These are phyloP conservation scores for Candida berthetii DNA, from an alignment of 805 yeast species.

Conservation along the genomic window DNA sequence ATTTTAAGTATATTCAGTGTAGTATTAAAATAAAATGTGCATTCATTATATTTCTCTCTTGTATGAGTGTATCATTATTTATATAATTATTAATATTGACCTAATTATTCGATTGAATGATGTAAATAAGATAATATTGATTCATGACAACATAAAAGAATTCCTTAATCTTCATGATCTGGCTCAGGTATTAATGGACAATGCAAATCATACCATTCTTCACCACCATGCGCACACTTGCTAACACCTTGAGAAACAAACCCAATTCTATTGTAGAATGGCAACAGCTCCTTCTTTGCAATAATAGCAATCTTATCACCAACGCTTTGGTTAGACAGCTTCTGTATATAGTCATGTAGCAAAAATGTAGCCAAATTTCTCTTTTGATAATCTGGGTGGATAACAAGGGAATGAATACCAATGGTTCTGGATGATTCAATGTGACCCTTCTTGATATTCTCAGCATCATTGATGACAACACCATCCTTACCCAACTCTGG, in stretches of 20 bases:
- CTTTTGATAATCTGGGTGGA: slow-evolving; percentile 74
- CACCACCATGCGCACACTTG: slow-evolving; percentile 50
- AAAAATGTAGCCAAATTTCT: slow-evolving; percentile 77
- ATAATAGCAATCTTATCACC: slow-evolving; percentile 73
- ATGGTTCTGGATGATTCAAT: slow-evolving; percentile 66
- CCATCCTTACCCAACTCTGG: slow-evolving; percentile 32
- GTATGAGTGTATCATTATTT: background rate
- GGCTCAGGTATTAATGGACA: slow-evolving; percentile 35
- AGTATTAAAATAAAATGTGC: too few relatives aligned
- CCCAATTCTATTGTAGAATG: slow-evolving; percentile 79
- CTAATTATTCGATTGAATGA: too few relatives aligned
- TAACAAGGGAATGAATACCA: slow-evolving; percentile 78
- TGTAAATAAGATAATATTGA: too few relatives aligned
- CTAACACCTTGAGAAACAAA: slow-evolving; percentile 68
- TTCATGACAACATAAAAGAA: too few relatives aligned
- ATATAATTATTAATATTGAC: too few relatives aligned
- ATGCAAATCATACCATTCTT: slow-evolving; percentile 54
- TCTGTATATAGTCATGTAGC: slow-evolving; percentile 86
- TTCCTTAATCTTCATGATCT: slow-evolving; percentile 26
- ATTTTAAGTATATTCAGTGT: too few relatives aligned
- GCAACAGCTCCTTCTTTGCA: slow-evolving; percentile 61
- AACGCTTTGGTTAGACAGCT: slow-evolving; percentile 79
- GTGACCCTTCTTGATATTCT: slow-evolving; percentile 44
- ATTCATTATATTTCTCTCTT: background rate
- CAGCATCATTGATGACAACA: slow-evolving; percentile 15